These are phyloP conservation scores for Flaveria linearis DNA, from an alignment of 129 eudicot species.

Conservation along the genomic window DNA sequence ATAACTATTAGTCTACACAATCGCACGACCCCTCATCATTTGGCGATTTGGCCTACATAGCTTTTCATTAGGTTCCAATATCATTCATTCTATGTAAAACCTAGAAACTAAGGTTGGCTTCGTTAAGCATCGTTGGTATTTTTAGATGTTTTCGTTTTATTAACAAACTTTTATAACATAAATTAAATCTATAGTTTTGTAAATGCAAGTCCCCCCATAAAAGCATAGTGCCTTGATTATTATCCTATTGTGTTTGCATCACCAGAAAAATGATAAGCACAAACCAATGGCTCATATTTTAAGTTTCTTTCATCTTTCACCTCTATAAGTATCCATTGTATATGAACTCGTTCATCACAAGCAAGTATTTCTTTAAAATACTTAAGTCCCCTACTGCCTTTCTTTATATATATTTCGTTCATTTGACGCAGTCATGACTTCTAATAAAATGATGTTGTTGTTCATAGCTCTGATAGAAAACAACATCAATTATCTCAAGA, in stretches of 20 bases:
- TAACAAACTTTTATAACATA: not conserved
- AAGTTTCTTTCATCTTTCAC: not conserved
- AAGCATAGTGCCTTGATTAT: not conserved
- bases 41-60: too few species aligned
- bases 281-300: not conserved
- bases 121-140: not conserved
- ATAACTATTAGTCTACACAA: too few species aligned
- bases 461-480: not conserved
- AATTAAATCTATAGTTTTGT: not conserved
- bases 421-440: not conserved
- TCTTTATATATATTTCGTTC: too few species aligned
- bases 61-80: too few species aligned
- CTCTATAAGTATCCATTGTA: not conserved
- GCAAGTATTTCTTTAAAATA: not conserved
- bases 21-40: too few species aligned
- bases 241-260: slow-evolving; percentile 1
- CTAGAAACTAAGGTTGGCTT: not conserved
- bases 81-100: not conserved
- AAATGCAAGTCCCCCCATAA: not conserved
- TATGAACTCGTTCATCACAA: not conserved
- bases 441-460: not conserved
- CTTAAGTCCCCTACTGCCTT: not conserved
- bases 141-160: not conserved
- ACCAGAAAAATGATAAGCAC: not conserved
- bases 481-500: not conserved